Percentiles rank a stretch among this genome's conserved stretches.
Evolutionary conservation across 192 early-diverging fungal species (phyloP).

Genomic region (Dissophora ornata): DNA sequence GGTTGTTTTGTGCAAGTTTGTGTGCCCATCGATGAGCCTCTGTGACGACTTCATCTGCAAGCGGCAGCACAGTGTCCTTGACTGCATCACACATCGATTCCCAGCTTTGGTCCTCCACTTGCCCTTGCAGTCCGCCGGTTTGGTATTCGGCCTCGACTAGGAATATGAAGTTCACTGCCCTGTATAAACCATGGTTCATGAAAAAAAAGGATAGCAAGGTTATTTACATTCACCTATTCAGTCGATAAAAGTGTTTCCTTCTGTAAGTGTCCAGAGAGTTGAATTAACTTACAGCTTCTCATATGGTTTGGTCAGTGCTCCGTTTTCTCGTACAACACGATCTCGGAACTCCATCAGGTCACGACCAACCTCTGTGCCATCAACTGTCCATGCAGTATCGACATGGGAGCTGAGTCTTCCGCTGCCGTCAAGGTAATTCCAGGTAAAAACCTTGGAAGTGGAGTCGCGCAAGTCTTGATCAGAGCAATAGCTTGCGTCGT

Average conservation of each 20-base stretch:
- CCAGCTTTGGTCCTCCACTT: conserved; percentile 11
- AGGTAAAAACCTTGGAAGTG: no score
- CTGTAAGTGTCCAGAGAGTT: background rate
- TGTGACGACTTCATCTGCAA: background rate
- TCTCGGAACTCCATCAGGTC: conserved; percentile 11
- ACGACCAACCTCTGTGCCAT: conserved; percentile 5
- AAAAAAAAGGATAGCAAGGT: no score
- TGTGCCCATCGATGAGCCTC: conserved; percentile 8
- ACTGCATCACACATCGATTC: background rate
- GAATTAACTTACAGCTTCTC: conserved; percentile 22
- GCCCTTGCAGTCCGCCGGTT: background rate
- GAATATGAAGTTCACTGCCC: conserved; percentile 19
- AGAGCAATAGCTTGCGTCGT: no score
- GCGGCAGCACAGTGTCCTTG: background rate
- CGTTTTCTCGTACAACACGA: conserved; percentile 2
- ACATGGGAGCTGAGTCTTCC: conserved; percentile 9
- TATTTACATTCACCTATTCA: no score
- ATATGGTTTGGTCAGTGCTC: background rate
- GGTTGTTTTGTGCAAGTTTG: background rate
- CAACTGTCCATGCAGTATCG: background rate
- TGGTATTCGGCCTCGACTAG: conserved; percentile 9
- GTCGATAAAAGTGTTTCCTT: no score
- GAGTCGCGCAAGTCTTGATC: no score
- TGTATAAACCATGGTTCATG: background rate
- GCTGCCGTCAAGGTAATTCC: background rate